Conservation (phyloP, 2,329 filamentous ascomycete genomes). For the Chrysosporium queenslandicum region DNA sequence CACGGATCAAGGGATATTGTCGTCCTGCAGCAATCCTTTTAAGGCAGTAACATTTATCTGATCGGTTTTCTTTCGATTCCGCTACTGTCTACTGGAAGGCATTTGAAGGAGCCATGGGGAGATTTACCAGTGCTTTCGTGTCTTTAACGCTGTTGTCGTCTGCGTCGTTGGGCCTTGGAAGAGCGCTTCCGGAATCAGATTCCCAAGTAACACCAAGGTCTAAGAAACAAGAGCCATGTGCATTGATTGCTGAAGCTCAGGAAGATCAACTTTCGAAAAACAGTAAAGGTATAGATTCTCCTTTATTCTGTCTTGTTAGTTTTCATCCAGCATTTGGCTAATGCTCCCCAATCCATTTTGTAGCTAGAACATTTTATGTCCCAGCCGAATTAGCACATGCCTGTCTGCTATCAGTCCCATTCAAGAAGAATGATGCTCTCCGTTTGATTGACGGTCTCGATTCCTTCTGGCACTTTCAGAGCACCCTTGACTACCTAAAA, state of each 20-base stretch:
- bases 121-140: background rate
- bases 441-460: slow-evolving; percentile 20
- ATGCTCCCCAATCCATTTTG: background rate
- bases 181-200: background rate
- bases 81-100: background rate
- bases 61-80: background rate
- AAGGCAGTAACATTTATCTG: background rate
- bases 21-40: background rate
- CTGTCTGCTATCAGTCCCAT: slow-evolving; percentile 20
- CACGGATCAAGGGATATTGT: too few relatives aligned
- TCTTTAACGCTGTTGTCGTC: background rate
- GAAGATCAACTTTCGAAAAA: background rate
- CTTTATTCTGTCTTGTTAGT: background rate
- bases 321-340: too few relatives aligned
- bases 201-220: background rate
- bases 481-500: slow-evolving; percentile 20
- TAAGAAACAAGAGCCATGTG: slow-evolving; percentile 10
- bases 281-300: background rate
- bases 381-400: slow-evolving; percentile 18
- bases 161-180: background rate
- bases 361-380: slow-evolving; percentile 10
- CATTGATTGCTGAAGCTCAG: slow-evolving; percentile 5
- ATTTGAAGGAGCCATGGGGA: background rate
- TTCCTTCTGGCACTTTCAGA: slow-evolving; percentile 20
- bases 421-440: slow-evolving; percentile 19